Conservation (phyloP, 305 asterid species). For the Fraxinus baroniana region DNA sequence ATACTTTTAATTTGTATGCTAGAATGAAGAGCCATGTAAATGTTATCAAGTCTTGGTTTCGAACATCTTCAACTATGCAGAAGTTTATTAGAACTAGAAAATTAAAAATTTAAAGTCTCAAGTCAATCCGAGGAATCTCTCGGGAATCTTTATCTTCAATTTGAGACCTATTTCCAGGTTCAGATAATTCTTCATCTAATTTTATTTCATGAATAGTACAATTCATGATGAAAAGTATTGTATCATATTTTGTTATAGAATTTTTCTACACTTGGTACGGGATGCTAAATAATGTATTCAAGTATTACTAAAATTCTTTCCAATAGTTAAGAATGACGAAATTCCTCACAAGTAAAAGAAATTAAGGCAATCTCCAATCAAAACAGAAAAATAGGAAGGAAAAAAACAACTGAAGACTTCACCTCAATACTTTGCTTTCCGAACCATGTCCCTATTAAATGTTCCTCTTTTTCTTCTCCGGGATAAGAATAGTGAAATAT, state of each 20-base stretch:
- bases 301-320: background rate
- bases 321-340: background rate
- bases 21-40: background rate
- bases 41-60: background rate
- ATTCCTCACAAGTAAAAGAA: background rate
- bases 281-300: background rate
- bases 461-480: slow-evolving; percentile 68
- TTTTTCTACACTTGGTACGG: background rate
- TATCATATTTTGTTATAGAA: background rate
- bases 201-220: background rate
- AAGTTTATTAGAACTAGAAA: background rate
- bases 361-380: slow-evolving; percentile 6
- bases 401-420: slow-evolving; percentile 26
- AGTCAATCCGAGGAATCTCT: background rate
- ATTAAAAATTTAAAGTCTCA: background rate
- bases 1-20: background rate
- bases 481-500: slow-evolving; percentile 70
- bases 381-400: slow-evolving; percentile 3
- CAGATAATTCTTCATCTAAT: background rate
- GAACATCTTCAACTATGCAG: background rate
- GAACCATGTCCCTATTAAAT: slow-evolving; percentile 74
- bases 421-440: slow-evolving; percentile 74
- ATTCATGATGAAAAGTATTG: background rate
- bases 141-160: background rate
- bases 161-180: background rate